Conservation (phyloP, 2,329 filamentous ascomycete genomes). For the Coniochaeta sp. region DNA sequence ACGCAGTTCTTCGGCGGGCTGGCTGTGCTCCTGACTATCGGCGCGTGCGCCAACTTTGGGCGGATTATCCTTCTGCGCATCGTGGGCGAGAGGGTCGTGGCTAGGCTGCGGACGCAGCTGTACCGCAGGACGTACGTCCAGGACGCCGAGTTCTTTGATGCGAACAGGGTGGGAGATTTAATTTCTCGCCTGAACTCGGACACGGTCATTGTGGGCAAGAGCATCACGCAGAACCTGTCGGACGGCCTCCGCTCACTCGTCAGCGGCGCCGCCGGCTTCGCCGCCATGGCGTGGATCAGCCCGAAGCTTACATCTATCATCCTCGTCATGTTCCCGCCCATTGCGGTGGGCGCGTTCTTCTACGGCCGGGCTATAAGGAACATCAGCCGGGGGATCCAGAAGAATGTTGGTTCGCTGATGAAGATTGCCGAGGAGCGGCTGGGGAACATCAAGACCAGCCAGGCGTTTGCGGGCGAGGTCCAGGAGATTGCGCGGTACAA, state of each 20-base stretch:
- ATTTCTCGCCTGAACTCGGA: slow-evolving; percentile 94
- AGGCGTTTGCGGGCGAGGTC: slow-evolving; percentile 90
- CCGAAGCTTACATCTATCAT: slow-evolving; percentile 84
- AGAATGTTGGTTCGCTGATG: slow-evolving; percentile 83
- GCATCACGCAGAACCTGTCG: slow-evolving; percentile 94
- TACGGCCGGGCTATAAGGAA: slow-evolving; percentile 87
- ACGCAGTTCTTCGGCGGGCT: slow-evolving; percentile 84
- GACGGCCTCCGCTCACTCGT: slow-evolving; percentile 90
- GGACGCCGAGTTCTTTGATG: slow-evolving; percentile 98
- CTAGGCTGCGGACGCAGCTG: slow-evolving; percentile 78
- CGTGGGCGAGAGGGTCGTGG: slow-evolving; percentile 90
- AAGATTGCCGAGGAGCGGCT: slow-evolving; percentile 98
- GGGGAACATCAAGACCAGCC: slow-evolving; percentile 92
- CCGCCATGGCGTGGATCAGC: slow-evolving; percentile 93
- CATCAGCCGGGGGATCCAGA: slow-evolving; percentile 86
- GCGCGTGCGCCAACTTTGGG: slow-evolving; percentile 87
- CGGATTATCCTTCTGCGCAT: slow-evolving; percentile 89
- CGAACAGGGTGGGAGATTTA: slow-evolving; percentile 90
- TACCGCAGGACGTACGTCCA: slow-evolving; percentile 93
- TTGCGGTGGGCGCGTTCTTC: slow-evolving; percentile 84
- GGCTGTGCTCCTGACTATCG: slow-evolving; percentile 67
- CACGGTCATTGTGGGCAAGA: slow-evolving; percentile 96
- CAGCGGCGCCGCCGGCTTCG: slow-evolving; percentile 82
- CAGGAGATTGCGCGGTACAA: slow-evolving; percentile 91
- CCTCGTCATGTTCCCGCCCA: slow-evolving; percentile 79